Evolutionary conservation across 495 filamentous ascomycete genomes (phyloP).

Genomic region (Penicillium cataractarum): DNA sequence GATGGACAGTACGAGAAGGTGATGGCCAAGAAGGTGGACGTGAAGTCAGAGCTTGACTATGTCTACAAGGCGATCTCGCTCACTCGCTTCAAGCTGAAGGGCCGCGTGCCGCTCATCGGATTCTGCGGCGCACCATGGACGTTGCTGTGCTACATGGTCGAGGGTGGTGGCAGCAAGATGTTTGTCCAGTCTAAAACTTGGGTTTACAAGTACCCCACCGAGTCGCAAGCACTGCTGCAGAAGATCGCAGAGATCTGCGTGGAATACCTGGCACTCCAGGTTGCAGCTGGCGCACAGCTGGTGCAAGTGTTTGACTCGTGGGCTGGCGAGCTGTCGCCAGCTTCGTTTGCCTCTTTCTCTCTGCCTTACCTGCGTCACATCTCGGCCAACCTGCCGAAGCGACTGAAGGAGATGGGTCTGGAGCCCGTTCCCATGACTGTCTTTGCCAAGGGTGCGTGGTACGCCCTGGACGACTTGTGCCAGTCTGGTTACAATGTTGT

Average conservation of each 20-base stretch:
- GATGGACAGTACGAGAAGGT: constrained; percentile 81
- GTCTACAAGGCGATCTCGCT: constrained; percentile 94
- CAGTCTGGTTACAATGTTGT: constrained; percentile 90
- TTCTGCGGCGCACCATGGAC: constrained; percentile 99
- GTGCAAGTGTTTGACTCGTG: constrained; percentile 99
- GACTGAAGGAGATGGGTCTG: constrained; percentile 70
- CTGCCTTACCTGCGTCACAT: constrained; percentile 87
- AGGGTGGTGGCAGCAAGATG: constrained; percentile 92
- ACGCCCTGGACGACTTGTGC: constrained; percentile 85
- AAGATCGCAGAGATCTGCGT: constrained; percentile 93
- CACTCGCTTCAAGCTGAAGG: constrained; percentile 83
- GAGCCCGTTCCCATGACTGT: constrained; percentile 96
- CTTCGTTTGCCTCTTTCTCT: constrained; percentile 79
- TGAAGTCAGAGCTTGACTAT: constrained; percentile 81
- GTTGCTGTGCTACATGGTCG: constrained; percentile 96
- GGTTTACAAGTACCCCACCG: constrained; percentile 87
- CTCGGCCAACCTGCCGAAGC: constrained; percentile 70
- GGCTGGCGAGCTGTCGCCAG: constrained; percentile 89
- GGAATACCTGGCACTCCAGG: constrained; percentile 90
- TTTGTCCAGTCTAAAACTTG: constrained; percentile 92
- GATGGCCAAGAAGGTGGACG: constrained; percentile 77
- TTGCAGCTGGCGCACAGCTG: constrained; percentile 87
- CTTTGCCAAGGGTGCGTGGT: constrained; percentile 99
- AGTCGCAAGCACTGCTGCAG: constrained; percentile 76
- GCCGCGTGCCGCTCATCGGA: constrained; percentile 90